phyloP scores from a whole-genome alignment of 108 stramenopile species.

The Skeletonema marinoi region DNA sequence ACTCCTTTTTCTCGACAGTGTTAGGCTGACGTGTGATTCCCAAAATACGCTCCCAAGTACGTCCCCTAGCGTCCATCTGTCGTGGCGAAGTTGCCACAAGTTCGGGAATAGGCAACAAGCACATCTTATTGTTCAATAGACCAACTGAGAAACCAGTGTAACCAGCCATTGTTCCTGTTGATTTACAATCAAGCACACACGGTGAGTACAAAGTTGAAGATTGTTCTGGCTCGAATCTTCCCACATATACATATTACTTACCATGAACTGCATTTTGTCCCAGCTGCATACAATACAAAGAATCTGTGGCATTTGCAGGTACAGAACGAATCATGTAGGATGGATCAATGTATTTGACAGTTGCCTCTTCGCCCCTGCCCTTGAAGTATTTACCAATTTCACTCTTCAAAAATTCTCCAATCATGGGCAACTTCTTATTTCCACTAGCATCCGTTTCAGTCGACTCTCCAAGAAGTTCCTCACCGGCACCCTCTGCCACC shows the following conservation, averaged over 20 bases:
- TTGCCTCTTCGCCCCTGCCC: conserved; percentile 69
- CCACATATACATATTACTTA: neutral
- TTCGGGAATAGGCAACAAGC: conserved; percentile 92
- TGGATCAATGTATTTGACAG: conserved; percentile 96
- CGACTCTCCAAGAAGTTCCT: conserved; percentile 89
- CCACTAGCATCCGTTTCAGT: conserved; percentile 95
- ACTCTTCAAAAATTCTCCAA: conserved; percentile 92
- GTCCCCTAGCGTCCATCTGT: conserved; percentile 88
- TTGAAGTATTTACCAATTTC: conserved; percentile 79
- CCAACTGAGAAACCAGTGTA: conserved; percentile 96
- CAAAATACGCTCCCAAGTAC: conserved; percentile 97
- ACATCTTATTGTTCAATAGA: conserved; percentile 95
- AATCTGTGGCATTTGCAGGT: conserved; percentile 94
- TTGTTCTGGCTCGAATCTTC: neutral
- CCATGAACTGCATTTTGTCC: conserved; percentile 98
- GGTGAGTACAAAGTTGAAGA: neutral
- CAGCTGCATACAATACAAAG: conserved; percentile 91
- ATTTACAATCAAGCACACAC: neutral
- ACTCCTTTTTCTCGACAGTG: conserved; percentile 28
- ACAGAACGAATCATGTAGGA: conserved; percentile 97
- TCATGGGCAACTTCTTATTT: conserved; percentile 91
- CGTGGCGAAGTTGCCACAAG: conserved; percentile 93
- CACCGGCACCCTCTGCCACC: conserved; percentile 98
- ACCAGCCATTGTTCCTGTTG: conserved; percentile 90
- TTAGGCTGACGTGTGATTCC: conserved; percentile 94